Percentiles rank a stretch among this genome's conserved stretches.
These are phyloP conservation scores for Hemisphaericaspora nanyangensis DNA, from an alignment of 805 yeast genomes.

Conservation along the genomic window DNA sequence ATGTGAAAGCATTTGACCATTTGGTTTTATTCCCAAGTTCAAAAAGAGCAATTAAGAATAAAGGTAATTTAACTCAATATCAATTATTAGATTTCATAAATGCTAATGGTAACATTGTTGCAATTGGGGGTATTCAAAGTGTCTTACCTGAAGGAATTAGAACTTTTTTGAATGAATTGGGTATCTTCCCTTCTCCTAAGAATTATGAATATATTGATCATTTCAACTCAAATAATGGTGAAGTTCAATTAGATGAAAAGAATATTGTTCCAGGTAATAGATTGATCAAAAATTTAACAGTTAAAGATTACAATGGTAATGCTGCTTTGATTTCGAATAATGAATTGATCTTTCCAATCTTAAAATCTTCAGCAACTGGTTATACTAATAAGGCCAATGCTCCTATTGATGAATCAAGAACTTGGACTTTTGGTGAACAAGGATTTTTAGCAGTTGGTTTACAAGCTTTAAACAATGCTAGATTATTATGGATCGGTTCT, in stretches of 20 bases:
- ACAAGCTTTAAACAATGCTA: slow-evolving; percentile 76
- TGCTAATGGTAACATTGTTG: slow-evolving; percentile 66
- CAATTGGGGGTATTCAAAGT: slow-evolving; percentile 44
- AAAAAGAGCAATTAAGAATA: slow-evolving; percentile 29
- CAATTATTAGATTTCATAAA: slow-evolving; percentile 56
- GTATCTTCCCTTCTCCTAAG: slow-evolving; percentile 79
- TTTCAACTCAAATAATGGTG: slow-evolving; percentile 39
- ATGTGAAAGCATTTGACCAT: slow-evolving; percentile 12
- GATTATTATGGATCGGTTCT: slow-evolving; percentile 81
- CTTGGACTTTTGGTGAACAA: slow-evolving; percentile 82
- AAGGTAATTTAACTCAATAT: slow-evolving; percentile 25
- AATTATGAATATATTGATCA: slow-evolving; percentile 63
- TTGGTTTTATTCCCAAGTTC: slow-evolving; percentile 33
- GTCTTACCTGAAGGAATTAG: slow-evolving; percentile 45
- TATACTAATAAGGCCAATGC: slow-evolving; percentile 47
- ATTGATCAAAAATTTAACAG: slow-evolving; percentile 15
- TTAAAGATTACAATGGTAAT: slow-evolving; percentile 42
- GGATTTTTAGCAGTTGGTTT: slow-evolving; percentile 71
- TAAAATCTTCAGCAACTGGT: slow-evolving; percentile 63
- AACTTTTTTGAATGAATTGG: slow-evolving; percentile 70
- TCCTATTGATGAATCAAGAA: slow-evolving; percentile 40
- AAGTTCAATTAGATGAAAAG: slow-evolving; percentile 28
- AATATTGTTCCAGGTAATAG: slow-evolving; percentile 19
- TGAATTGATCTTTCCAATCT: slow-evolving; percentile 65
- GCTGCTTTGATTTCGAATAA: slow-evolving; percentile 70